These are phyloP conservation scores for Stereum hirsutum DNA, from an alignment of 1,284 basidiomycete species.

Conservation along the genomic window DNA sequence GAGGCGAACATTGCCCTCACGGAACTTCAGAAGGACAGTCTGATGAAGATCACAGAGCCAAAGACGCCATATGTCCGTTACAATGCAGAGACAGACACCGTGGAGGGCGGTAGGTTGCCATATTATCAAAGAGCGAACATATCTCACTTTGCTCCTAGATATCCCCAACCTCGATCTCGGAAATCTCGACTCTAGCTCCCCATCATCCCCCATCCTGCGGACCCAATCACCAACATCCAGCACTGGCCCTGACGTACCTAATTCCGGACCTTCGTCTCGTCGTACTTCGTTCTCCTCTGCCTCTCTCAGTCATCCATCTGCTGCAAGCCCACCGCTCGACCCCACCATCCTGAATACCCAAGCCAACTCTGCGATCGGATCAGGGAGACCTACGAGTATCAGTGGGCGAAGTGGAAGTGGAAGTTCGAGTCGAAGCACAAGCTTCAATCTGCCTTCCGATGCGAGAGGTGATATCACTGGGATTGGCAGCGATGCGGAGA, in stretches of 20 bases:
- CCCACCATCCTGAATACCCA: too few species aligned
- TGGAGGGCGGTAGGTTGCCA: slow-evolving; percentile 66
- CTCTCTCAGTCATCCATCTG: too few species aligned
- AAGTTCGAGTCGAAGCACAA: slow-evolving; percentile 71
- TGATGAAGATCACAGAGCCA: slow-evolving; percentile 95
- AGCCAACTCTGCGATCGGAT: too few species aligned
- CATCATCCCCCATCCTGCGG: slow-evolving; percentile 13
- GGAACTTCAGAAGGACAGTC: slow-evolving; percentile 85
- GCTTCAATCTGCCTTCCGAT: slow-evolving; percentile 71
- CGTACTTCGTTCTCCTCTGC: slow-evolving; percentile 62
- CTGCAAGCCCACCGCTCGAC: background rate
- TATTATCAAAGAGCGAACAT: too few species aligned
- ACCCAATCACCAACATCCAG: slow-evolving; percentile 13
- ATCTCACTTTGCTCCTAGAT: slow-evolving; percentile 4
- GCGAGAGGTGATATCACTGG: slow-evolving; percentile 44
- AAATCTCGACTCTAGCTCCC: slow-evolving; percentile 10
- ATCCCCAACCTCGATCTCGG: slow-evolving; percentile 1
- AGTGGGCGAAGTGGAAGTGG: slow-evolving; percentile 13
- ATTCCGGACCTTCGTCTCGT: slow-evolving; percentile 66
- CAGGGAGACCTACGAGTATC: background rate
- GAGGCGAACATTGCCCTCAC: slow-evolving; percentile 86
- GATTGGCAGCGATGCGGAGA: slow-evolving; percentile 23
- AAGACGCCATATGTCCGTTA: slow-evolving; percentile 95
- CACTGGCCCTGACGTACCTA: slow-evolving; percentile 29
- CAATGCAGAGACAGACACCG: slow-evolving; percentile 75